A percentile compares a stretch with the other conserved stretches of the same genome.
Evolutionary conservation across 768 basidiomycete species (phyloP).

Genomic region (Kwoniella mangroviensis): DNA sequence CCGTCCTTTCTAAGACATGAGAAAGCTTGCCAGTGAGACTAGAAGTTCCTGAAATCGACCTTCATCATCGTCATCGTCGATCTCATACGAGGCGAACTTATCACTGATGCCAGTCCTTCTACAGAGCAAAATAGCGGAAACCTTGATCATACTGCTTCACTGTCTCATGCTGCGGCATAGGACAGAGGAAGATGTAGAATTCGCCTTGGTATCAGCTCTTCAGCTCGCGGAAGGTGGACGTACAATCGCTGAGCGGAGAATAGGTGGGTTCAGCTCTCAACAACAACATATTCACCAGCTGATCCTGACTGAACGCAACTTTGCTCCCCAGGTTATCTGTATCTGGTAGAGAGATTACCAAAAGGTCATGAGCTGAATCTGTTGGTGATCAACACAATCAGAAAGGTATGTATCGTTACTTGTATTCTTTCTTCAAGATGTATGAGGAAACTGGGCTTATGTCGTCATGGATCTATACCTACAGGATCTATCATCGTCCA

Average conservation of each 20-base stretch:
- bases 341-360: slow-evolving; percentile 42
- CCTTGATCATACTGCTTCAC: slow-evolving; percentile 45
- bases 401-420: slow-evolving; percentile 34
- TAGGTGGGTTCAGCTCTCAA: slow-evolving; percentile 31
- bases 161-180: slow-evolving; percentile 24
- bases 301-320: too few species aligned
- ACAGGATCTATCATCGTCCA: slow-evolving; percentile 41
- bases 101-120: background rate
- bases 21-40: too few species aligned
- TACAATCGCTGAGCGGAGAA: slow-evolving; percentile 36
- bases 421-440: background rate
- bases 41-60: background rate
- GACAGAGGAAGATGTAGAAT: slow-evolving; percentile 22
- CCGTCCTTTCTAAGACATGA: background rate
- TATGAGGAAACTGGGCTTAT: background rate
- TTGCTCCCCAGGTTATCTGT: slow-evolving; percentile 40
- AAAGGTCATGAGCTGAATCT: slow-evolving; percentile 40
- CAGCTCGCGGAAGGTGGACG: slow-evolving; percentile 40
- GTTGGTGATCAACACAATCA: slow-evolving; percentile 51
- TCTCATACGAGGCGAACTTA: too few species aligned
- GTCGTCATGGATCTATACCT: background rate
- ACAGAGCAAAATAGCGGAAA: slow-evolving; percentile 39
- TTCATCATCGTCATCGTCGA: background rate
- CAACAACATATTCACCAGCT: background rate
- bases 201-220: slow-evolving; percentile 38